Percentiles rank a stretch among this genome's conserved stretches.
These are phyloP conservation scores for Fusarium sp. DNA, from an alignment of 2,329 filamentous ascomycete genomes.

Conservation along the genomic window DNA sequence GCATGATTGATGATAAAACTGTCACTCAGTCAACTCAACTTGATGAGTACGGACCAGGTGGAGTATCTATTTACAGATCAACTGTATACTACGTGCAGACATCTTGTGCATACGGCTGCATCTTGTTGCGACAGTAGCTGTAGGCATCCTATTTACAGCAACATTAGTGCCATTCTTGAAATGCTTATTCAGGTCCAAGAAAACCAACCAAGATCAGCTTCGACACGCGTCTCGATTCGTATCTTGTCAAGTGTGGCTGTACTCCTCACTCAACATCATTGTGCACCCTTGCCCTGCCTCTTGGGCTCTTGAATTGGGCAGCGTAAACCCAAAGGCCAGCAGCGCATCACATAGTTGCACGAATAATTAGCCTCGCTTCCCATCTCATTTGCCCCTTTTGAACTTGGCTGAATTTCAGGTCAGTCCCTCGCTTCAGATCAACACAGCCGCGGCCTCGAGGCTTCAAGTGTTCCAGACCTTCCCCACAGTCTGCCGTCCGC, in stretches of 20 bases:
- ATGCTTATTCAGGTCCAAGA: slow-evolving; percentile 7
- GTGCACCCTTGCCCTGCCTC: slow-evolving; percentile 8
- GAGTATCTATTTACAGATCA: slow-evolving; percentile 7
- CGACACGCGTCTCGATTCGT: slow-evolving; percentile 28
- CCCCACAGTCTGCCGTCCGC: slow-evolving; percentile 33
- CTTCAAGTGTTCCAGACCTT: slow-evolving; percentile 32
- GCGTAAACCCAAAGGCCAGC: slow-evolving; percentile 13
- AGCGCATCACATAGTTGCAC: slow-evolving; percentile 3
- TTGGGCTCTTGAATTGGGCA: slow-evolving; percentile 29
- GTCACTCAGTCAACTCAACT: background rate
- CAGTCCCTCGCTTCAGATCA: slow-evolving; percentile 29
- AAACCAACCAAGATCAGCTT: background rate
- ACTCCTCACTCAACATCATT: slow-evolving; percentile 14
- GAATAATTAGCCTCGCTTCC: slow-evolving; percentile 22
- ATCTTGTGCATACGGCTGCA: background rate
- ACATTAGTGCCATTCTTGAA: background rate
- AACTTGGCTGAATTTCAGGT: slow-evolving; percentile 2
- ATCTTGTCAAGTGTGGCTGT: slow-evolving; percentile 30
- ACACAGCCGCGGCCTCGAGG: slow-evolving; percentile 36
- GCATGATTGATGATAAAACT: background rate
- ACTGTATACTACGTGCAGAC: background rate
- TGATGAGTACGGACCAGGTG: background rate
- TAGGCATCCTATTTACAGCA: background rate
- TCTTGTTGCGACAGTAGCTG: background rate
- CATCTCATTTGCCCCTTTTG: slow-evolving; percentile 43